A percentile compares a stretch with the other conserved stretches of the same genome.
Conservation (phyloP, 768 basidiomycete species). For the Russula foetens region DNA sequence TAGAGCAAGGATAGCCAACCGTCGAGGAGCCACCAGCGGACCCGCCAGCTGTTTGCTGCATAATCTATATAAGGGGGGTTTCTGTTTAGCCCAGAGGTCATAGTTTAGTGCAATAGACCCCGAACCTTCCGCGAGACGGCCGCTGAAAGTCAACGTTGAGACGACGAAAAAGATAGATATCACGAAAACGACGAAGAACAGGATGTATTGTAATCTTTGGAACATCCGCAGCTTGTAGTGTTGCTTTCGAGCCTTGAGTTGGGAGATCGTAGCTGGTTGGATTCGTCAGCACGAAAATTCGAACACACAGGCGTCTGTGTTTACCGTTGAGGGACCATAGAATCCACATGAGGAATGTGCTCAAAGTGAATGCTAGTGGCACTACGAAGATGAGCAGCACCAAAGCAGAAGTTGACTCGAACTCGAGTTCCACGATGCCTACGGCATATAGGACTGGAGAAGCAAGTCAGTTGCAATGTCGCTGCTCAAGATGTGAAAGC, state of each 20-base stretch:
- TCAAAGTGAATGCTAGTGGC: slow-evolving; percentile 92
- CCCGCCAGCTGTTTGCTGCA: slow-evolving; percentile 81
- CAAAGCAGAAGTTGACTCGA: slow-evolving; percentile 85
- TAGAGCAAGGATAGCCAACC: slow-evolving; percentile 89
- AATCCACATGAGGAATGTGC: slow-evolving; percentile 94
- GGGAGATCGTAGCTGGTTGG: slow-evolving; percentile 72
- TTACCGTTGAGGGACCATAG: slow-evolving; percentile 81
- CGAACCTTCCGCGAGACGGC: slow-evolving; percentile 81
- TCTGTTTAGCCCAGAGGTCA: background rate
- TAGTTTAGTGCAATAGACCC: background rate
- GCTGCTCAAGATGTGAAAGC: slow-evolving; percentile 8
- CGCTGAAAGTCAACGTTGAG: slow-evolving; percentile 85
- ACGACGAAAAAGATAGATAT: slow-evolving; percentile 89
- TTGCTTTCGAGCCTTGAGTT: slow-evolving; percentile 81
- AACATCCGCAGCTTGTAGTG: slow-evolving; percentile 87
- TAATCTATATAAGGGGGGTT: slow-evolving; percentile 52
- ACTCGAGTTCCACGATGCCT: slow-evolving; percentile 86
- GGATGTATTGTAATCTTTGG: slow-evolving; percentile 73
- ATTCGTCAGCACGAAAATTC: background rate
- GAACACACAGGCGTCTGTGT: background rate
- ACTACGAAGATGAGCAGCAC: slow-evolving; percentile 85
- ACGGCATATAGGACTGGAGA: slow-evolving; percentile 78
- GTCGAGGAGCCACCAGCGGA: slow-evolving; percentile 94
- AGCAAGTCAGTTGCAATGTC: background rate
- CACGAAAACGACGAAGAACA: slow-evolving; percentile 72